These are phyloP conservation scores for Rickenella mellea DNA, from an alignment of 768 basidiomycete genomes.

Conservation along the genomic window DNA sequence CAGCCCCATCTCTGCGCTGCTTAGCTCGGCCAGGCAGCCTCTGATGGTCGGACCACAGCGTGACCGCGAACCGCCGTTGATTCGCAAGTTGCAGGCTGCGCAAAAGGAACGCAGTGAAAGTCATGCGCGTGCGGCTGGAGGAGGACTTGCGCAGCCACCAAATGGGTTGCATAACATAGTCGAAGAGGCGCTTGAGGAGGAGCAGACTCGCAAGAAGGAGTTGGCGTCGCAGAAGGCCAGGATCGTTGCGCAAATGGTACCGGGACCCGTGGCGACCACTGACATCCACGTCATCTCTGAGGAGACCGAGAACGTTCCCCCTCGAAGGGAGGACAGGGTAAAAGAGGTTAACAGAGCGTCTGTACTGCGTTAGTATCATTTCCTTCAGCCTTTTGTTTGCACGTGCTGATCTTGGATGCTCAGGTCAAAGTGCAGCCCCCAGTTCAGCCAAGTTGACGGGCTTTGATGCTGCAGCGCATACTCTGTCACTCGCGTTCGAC, in stretches of 20 bases:
- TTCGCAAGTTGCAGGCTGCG: slow-evolving; percentile 50
- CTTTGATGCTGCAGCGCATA: slow-evolving; percentile 57
- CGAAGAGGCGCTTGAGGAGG: slow-evolving; percentile 27
- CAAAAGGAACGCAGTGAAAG: too few relatives aligned
- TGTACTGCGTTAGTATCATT: background rate
- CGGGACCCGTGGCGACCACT: slow-evolving; percentile 28
- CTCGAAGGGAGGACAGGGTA: slow-evolving; percentile 14
- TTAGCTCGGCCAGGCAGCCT: slow-evolving; percentile 84
- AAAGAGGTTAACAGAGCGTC: background rate
- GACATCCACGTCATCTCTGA: slow-evolving; percentile 22
- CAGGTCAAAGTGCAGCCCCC: too few relatives aligned
- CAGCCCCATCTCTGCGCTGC: slow-evolving; percentile 84
- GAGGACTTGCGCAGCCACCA: slow-evolving; percentile 10
- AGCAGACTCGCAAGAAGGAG: slow-evolving; percentile 52
- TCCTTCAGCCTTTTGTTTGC: background rate
- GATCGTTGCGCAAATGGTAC: slow-evolving; percentile 91
- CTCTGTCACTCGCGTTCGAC: slow-evolving; percentile 53
- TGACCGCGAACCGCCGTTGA: slow-evolving; percentile 29
- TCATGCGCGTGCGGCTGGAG: slow-evolving; percentile 43
- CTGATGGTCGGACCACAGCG: slow-evolving; percentile 47
- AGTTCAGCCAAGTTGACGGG: slow-evolving; percentile 31
- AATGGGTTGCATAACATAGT: slow-evolving; percentile 7
- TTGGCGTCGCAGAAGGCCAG: slow-evolving; percentile 86
- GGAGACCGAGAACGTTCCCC: slow-evolving; percentile 25
- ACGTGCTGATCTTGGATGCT: background rate